Evolutionary conservation across 2,329 filamentous ascomycete species (phyloP).

Genomic region (Fusarium redolens): DNA sequence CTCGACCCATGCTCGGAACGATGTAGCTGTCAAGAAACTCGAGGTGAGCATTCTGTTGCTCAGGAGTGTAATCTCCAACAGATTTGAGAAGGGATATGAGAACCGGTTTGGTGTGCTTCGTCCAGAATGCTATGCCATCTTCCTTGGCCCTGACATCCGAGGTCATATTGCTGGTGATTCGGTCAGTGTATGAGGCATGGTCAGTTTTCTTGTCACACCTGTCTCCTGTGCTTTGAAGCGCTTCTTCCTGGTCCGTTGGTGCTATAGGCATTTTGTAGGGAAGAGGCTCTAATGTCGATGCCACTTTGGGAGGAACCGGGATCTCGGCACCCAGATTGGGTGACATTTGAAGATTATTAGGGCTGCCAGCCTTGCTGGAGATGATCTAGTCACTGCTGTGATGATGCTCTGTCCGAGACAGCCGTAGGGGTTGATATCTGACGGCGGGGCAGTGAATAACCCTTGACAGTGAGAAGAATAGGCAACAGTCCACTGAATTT

Average conservation of each 20-base stretch:
- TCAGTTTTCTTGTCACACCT: neutral
- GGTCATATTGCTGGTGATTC: neutral
- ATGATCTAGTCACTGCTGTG: neutral
- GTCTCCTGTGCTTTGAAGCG: neutral
- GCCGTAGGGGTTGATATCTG: neutral
- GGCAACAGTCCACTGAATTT: neutral
- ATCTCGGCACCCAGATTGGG: rapidly evolving
- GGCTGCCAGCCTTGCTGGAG: neutral
- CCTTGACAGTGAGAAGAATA: neutral
- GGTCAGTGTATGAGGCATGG: neutral
- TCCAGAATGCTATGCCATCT: slow-evolving; percentile 21
- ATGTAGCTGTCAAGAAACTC: slow-evolving; percentile 13
- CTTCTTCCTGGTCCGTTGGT: no score
- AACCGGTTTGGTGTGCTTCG: slow-evolving; percentile 10
- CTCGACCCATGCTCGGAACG: slow-evolving; percentile 12
- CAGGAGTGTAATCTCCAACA: slow-evolving; percentile 9
- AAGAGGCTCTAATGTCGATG: neutral
- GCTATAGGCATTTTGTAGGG: neutral
- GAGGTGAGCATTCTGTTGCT: slow-evolving; percentile 16
- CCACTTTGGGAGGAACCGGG: neutral
- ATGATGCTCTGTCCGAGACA: neutral
- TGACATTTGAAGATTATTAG: neutral
- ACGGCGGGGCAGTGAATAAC: neutral
- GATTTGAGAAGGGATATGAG: slow-evolving; percentile 11
- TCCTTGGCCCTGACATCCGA: neutral